phyloP scores from a whole-genome alignment of 352 stramenopile species.

The Pythium guiyangense region DNA sequence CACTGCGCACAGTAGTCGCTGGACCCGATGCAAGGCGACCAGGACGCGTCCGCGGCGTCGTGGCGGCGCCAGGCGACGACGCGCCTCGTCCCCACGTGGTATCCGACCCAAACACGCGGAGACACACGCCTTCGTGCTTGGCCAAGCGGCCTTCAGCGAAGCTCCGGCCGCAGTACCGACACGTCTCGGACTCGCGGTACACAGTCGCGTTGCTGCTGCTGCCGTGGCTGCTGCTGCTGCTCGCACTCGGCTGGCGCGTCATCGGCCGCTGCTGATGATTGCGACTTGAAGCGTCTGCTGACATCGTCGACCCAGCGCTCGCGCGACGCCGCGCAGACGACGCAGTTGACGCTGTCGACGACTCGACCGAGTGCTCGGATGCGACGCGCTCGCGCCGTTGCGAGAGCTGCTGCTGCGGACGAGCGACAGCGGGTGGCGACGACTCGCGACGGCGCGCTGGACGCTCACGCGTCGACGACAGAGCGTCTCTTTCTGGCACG shows the following conservation, averaged over 20 bases:
- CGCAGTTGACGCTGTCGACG: conserved; percentile 1
- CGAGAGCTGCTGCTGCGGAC: background rate
- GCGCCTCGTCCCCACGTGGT: conserved; percentile 62
- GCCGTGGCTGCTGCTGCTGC: background rate
- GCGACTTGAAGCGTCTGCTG: background rate
- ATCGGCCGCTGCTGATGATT: background rate
- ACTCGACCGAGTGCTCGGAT: background rate
- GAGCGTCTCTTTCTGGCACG: background rate
- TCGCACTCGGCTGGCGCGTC: background rate
- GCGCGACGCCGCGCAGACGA: conserved; percentile 2
- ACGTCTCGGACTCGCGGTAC: conserved; percentile 51
- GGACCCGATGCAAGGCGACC: too few relatives aligned
- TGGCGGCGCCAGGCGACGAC: conserved; percentile 12
- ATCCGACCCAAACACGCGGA: conserved; percentile 74
- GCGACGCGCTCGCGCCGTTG: too few relatives aligned
- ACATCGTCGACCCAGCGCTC: conserved; percentile 7
- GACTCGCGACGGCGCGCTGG: too few relatives aligned
- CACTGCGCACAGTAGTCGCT: too few relatives aligned
- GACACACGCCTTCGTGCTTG: conserved; percentile 82
- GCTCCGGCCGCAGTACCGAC: conserved; percentile 67
- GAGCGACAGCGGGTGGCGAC: background rate
- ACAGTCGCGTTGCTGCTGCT: background rate
- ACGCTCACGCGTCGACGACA: too few relatives aligned
- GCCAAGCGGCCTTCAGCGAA: conserved; percentile 76
- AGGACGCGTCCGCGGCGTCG: background rate